phyloP scores from a whole-genome alignment of 345 rosid genomes.

The Eucalyptus virginea region DNA sequence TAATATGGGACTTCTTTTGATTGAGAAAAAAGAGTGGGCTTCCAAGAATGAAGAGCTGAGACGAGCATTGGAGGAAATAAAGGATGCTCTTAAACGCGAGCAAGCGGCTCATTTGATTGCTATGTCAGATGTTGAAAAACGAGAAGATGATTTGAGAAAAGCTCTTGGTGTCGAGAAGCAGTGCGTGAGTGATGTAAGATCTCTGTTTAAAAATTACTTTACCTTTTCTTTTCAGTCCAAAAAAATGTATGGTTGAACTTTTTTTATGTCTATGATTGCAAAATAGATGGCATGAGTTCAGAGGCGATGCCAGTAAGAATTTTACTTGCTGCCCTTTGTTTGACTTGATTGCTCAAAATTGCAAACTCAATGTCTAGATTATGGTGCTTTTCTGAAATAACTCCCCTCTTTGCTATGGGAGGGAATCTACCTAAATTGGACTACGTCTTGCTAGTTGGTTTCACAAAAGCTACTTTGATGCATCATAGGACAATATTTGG shows the following conservation, averaged over 20 bases:
- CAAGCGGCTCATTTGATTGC: conserved; percentile 66
- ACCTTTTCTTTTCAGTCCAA: not conserved
- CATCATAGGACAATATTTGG: not conserved
- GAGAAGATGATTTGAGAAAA: conserved; percentile 76
- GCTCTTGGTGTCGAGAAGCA: conserved; percentile 93
- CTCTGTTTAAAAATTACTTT: not conserved
- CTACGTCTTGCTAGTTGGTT: not conserved
- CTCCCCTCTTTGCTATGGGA: not conserved
- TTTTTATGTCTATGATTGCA: not conserved
- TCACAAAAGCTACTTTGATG: not conserved
- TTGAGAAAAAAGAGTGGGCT: conserved; percentile 88
- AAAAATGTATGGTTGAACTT: not conserved
- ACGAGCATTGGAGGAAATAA: conserved; percentile 38
- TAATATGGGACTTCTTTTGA: conserved; percentile 86
- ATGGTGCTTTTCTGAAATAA: not conserved
- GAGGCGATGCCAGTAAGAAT: not conserved
- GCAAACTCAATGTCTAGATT: not conserved
- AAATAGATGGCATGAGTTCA: not conserved
- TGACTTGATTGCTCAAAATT: not conserved
- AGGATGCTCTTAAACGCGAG: conserved; percentile 60
- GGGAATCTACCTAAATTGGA: not conserved
- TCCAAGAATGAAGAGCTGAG: conserved; percentile 57
- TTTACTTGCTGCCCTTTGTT: not conserved
- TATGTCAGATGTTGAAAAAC: conserved; percentile 61
- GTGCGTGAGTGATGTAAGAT: conserved; percentile 78